A percentile compares a stretch with the other conserved stretches of the same genome.
phyloP scores from a whole-genome alignment of 805 yeast genomes.

The Dipodascus geniculatus region DNA sequence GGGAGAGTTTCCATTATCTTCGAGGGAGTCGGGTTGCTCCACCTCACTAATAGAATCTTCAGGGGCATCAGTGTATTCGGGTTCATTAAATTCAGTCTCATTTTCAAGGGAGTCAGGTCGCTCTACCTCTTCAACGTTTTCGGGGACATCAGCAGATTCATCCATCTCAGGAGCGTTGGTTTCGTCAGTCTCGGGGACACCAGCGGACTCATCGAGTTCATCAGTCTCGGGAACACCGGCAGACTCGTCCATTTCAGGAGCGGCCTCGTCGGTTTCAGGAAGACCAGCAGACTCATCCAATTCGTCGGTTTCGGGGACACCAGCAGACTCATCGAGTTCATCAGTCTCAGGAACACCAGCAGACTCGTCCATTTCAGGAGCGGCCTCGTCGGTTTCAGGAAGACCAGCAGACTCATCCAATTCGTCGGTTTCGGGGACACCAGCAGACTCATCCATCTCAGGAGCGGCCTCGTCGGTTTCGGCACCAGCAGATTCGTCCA shows the following conservation, averaged over 20 bases:
- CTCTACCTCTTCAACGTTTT: not conserved
- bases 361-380: too few species aligned
- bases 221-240: not conserved
- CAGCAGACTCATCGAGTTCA: not conserved
- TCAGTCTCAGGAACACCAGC: not conserved
- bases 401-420: not conserved
- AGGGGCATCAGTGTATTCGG: not conserved
- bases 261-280: too few species aligned
- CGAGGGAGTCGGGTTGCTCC: not conserved
- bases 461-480: too few species aligned
- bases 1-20: not conserved
- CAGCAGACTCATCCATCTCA: not conserved
- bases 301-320: not conserved
- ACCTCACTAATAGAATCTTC: not conserved
- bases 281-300: too few species aligned
- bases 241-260: too few species aligned
- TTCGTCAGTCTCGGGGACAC: not conserved
- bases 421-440: not conserved
- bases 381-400: not conserved
- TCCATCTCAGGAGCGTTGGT: not conserved
- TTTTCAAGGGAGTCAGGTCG: not conserved
- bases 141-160: not conserved
- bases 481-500: not conserved
- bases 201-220: not conserved
- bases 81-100: not conserved